Conservation (phyloP, 2,329 filamentous ascomycete genomes). For the Metarhizium rileyi region DNA sequence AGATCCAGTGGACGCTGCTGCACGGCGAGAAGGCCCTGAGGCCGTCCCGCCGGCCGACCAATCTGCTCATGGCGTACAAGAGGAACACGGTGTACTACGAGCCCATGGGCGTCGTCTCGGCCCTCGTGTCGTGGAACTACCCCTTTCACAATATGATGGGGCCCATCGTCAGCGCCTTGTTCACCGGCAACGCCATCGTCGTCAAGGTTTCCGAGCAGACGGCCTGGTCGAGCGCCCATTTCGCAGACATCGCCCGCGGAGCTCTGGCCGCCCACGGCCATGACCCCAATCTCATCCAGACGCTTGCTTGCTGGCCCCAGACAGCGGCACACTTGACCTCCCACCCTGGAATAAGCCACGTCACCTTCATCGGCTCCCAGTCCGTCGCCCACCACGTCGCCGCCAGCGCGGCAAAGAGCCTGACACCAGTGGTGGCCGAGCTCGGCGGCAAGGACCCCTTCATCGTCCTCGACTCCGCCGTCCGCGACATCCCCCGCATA, state of each 20-base stretch:
- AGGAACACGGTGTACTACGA: conserved; percentile 84
- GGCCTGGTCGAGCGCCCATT: conserved; percentile 83
- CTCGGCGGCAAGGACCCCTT: conserved; percentile 93
- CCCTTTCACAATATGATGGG: conserved; percentile 92
- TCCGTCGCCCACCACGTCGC: conserved; percentile 83
- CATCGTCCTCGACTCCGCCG: conserved; percentile 73
- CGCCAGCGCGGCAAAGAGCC: conserved; percentile 68
- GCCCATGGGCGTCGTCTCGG: conserved; percentile 83
- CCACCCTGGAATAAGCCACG: conserved; percentile 73
- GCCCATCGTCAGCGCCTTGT: conserved; percentile 82
- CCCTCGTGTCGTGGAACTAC: conserved; percentile 95
- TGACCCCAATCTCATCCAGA: conserved; percentile 72
- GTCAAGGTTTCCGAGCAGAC: conserved; percentile 95
- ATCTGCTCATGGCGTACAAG: conserved; percentile 93
- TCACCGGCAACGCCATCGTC: conserved; percentile 82
- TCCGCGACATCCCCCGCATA: conserved; percentile 57
- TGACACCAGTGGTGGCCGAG: conserved; percentile 86
- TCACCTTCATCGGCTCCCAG: conserved; percentile 93
- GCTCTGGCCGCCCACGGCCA: conserved; percentile 78
- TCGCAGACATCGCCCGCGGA: conserved; percentile 65
- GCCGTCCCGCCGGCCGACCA: conserved; percentile 69
- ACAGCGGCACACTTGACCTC: conserved; percentile 74
- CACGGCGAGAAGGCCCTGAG: conserved; percentile 77
- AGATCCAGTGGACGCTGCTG: conserved; percentile 85
- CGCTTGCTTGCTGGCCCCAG: conserved; percentile 78